Percentiles rank a stretch among this genome's conserved stretches.
These are phyloP conservation scores for Carex kokanica DNA, from an alignment of 176 grass and related monocot species.

Conservation along the genomic window DNA sequence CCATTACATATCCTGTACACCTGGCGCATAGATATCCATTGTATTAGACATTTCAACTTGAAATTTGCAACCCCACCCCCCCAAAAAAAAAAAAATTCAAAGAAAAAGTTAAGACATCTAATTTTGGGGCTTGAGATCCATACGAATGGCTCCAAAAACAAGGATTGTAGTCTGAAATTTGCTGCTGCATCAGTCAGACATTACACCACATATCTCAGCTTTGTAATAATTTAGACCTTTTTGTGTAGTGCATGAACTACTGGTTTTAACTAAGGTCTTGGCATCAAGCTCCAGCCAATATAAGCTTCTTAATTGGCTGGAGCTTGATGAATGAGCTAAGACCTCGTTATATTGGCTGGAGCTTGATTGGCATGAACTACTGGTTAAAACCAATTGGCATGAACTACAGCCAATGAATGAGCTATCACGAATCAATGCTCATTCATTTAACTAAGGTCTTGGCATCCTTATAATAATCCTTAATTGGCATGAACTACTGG, in stretches of 20 bases:
- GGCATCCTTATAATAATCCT: no score
- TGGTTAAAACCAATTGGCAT: no score
- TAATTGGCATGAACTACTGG: not conserved
- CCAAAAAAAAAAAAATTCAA: not conserved
- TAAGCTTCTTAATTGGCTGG: not conserved
- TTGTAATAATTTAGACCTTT: not conserved
- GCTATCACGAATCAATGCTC: no score
- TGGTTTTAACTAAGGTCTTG: not conserved
- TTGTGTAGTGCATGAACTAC: not conserved
- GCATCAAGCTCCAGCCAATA: not conserved
- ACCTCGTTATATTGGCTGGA: no score
- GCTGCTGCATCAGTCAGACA: not conserved
- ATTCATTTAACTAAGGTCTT: no score
- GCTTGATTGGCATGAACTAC: no score
- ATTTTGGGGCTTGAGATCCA: not conserved
- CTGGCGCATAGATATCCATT: not conserved
- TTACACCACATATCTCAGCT: not conserved
- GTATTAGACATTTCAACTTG: not conserved
- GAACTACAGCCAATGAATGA: no score
- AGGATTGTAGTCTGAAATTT: not conserved
- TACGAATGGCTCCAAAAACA: not conserved
- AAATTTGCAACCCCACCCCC: not conserved
- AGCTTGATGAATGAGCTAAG: no score
- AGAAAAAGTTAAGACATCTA: not conserved
- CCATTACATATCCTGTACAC: not conserved